A percentile compares a stretch with the other conserved stretches of the same genome.
phyloP scores from a whole-genome alignment of 306 rosid genomes.

The Glycine tomentella region DNA sequence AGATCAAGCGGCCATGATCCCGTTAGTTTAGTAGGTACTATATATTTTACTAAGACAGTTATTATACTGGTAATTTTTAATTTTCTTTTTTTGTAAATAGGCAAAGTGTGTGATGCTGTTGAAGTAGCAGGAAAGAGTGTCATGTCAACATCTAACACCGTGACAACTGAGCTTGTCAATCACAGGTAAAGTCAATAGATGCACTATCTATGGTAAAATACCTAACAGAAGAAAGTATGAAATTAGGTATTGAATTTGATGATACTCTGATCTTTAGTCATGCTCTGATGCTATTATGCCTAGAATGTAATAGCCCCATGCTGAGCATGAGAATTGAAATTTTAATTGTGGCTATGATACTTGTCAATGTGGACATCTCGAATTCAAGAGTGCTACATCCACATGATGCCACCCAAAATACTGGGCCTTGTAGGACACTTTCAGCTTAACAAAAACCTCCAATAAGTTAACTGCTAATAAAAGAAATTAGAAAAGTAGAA shows the following conservation, averaged over 20 bases:
- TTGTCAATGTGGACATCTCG: conserved; percentile 8
- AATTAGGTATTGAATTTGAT: conserved; percentile 31
- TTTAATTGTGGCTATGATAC: neutral
- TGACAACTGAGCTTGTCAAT: conserved; percentile 80
- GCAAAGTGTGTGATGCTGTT: conserved; percentile 88
- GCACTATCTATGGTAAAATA: neutral
- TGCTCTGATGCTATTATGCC: conserved; percentile 6
- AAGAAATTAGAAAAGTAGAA: conserved; percentile 11
- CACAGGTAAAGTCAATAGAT: conserved; percentile 67
- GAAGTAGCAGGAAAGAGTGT: conserved; percentile 93
- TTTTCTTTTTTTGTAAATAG: conserved; percentile 46
- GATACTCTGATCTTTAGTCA: neutral
- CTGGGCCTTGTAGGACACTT: neutral
- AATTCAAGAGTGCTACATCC: conserved; percentile 3
- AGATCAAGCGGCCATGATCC: neutral
- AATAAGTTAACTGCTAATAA: neutral
- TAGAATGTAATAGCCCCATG: neutral
- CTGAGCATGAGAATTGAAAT: neutral
- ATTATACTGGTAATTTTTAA: too few species aligned
- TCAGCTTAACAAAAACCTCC: conserved; percentile 5
- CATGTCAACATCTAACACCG: conserved; percentile 86
- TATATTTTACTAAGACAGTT: too few species aligned
- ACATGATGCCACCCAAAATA: neutral
- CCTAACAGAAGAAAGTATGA: conserved; percentile 11
- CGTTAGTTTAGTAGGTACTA: too few species aligned